Conservation (phyloP, 768 basidiomycete genomes). For the Termitomyces titanicus region DNA sequence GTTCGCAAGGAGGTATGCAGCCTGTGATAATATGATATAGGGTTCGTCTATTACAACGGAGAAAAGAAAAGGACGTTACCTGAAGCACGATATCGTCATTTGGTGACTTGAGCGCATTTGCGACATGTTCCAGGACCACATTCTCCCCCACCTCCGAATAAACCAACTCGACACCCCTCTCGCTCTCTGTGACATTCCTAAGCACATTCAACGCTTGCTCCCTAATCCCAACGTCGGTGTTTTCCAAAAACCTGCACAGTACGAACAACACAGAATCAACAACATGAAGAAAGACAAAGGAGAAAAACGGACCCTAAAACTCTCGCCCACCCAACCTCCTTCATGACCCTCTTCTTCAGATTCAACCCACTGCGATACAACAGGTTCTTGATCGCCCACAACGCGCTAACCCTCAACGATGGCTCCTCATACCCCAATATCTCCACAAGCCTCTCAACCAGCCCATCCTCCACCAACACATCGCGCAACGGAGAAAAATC, state of each 20-base stretch:
- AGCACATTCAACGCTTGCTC: constrained; percentile 72
- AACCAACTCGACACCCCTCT: constrained; percentile 60
- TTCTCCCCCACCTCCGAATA: constrained; percentile 50
- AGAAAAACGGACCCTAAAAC: constrained; percentile 47
- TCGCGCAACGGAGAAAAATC: constrained; percentile 73
- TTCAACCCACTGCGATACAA: constrained; percentile 57
- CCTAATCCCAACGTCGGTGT: constrained; percentile 51
- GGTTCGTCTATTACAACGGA: not conserved
- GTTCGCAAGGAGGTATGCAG: constrained; percentile 63
- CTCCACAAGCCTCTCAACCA: constrained; percentile 50
- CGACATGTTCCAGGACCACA: constrained; percentile 42
- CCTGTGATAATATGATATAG: no score
- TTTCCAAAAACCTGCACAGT: constrained; percentile 45
- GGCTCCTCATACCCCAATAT: not conserved
- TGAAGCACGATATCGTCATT: constrained; percentile 54
- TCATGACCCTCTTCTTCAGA: constrained; percentile 66
- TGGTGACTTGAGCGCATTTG: constrained; percentile 43
- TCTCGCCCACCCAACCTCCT: constrained; percentile 60
- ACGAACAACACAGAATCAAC: not conserved
- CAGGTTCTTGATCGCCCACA: constrained; percentile 92
- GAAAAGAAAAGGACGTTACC: constrained; percentile 24
- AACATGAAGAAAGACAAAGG: not conserved
- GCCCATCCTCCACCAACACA: constrained; percentile 65
- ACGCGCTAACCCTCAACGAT: constrained; percentile 42
- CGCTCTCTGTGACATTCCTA: constrained; percentile 63